Percentiles rank a stretch among this genome's conserved stretches.
phyloP scores from a whole-genome alignment of 306 rosid species.

The Medicago lupulina region DNA sequence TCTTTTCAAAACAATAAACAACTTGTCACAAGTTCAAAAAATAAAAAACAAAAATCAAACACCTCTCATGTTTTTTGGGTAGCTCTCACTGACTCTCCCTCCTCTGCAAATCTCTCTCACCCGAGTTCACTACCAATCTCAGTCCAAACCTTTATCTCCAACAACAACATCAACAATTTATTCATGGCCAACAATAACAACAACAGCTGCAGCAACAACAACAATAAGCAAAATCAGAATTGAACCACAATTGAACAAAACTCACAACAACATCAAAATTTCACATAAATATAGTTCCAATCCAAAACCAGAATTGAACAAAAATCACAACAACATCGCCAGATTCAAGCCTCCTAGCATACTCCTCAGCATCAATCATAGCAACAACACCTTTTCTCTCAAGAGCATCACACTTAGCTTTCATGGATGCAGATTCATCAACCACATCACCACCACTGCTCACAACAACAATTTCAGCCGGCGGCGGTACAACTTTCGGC shows the following conservation, averaged over 20 bases:
- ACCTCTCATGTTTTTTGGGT: too few species aligned
- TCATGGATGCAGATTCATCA: conserved; percentile 75
- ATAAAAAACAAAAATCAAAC: too few species aligned
- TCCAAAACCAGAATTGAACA: conserved; percentile 1
- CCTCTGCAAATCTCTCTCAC: too few species aligned
- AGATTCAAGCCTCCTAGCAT: conserved; percentile 81
- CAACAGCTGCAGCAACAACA: too few species aligned
- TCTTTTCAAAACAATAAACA: too few species aligned
- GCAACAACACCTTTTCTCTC: conserved; percentile 91
- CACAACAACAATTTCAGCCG: conserved; percentile 53
- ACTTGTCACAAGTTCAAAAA: too few species aligned
- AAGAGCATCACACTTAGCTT: conserved; percentile 78
- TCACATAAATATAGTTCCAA: background rate
- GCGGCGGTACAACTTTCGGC: conserved; percentile 67
- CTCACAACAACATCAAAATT: background rate
- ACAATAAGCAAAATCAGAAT: background rate
- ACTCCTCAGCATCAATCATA: conserved; percentile 96
- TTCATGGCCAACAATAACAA: too few species aligned
- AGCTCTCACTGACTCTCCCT: too few species aligned
- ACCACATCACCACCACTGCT: conserved; percentile 40
- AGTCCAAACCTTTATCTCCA: too few species aligned
- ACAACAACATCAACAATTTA: too few species aligned
- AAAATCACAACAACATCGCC: conserved; percentile 57
- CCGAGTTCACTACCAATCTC: too few species aligned
- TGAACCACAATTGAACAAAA: background rate